These are phyloP conservation scores for Starmera dryadoides DNA, from an alignment of 805 yeast species.

Conservation along the genomic window DNA sequence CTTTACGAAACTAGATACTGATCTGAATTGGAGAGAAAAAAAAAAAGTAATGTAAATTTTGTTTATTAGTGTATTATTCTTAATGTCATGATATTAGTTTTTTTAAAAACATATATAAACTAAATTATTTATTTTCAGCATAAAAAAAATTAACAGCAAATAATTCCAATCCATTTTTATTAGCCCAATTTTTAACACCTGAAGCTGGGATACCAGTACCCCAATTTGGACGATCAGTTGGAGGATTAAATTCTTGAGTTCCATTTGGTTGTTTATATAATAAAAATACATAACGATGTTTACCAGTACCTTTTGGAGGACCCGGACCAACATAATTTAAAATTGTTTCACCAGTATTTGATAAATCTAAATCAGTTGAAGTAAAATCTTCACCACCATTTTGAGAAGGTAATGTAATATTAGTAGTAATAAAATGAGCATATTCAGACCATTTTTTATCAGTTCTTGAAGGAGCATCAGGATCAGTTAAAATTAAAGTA, in stretches of 20 bases:
- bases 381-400: constrained; percentile 22
- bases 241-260: constrained; percentile 25
- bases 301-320: constrained; percentile 83
- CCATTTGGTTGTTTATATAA: constrained; percentile 56
- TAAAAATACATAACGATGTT: constrained; percentile 79
- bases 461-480: constrained; percentile 83
- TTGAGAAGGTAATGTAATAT: constrained; percentile 38
- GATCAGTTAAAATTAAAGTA: constrained; percentile 80
- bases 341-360: constrained; percentile 31
- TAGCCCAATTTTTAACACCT: constrained; percentile 73
- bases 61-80: no score
- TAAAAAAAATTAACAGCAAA: constrained; percentile 77
- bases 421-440: constrained; percentile 64
- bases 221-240: constrained; percentile 65
- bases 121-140: constrained; percentile 47
- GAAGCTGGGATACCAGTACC: constrained; percentile 78
- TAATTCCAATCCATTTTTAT: constrained; percentile 52
- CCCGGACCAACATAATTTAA: constrained; percentile 73
- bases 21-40: no score
- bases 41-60: no score
- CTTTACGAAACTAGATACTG: constrained; percentile 2
- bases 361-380: constrained; percentile 28
- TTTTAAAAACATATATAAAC: no score
- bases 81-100: no score
- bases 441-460: constrained; percentile 88